These are phyloP conservation scores for Rhynchosporium graminicola DNA, from an alignment of 2,329 filamentous ascomycete genomes.

Conservation along the genomic window DNA sequence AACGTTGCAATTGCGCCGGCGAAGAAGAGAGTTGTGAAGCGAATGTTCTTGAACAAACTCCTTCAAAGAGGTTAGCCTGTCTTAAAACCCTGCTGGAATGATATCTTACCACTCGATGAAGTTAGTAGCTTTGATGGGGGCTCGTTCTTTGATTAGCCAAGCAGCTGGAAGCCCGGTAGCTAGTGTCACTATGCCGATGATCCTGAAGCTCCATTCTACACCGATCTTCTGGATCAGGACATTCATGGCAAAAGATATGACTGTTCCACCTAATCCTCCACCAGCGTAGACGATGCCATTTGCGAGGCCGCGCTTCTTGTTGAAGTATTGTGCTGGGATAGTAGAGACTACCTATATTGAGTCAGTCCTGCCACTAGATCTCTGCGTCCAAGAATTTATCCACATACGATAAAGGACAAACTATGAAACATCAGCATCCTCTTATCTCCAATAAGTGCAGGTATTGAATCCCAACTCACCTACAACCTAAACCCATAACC, in stretches of 20 bases:
- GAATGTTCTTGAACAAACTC: constrained; percentile 53
- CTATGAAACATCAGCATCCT: constrained; percentile 15
- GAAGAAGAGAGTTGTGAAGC: constrained; percentile 55
- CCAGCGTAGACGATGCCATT: constrained; percentile 57
- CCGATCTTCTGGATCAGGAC: constrained; percentile 49
- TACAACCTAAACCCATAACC: constrained; percentile 48
- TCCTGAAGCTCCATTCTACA: constrained; percentile 53
- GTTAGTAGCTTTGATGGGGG: constrained; percentile 42
- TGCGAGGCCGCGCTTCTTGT: constrained; percentile 53
- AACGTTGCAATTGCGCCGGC: constrained; percentile 59
- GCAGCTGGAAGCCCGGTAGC: constrained; percentile 58
- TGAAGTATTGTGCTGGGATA: constrained; percentile 57
- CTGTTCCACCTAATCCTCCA: constrained; percentile 57
- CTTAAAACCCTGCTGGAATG: neutral
- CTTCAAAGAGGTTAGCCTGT: constrained; percentile 34
- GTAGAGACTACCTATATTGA: constrained; percentile 46
- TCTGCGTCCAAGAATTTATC: too few species aligned
- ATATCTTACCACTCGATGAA: constrained; percentile 53
- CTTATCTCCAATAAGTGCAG: neutral
- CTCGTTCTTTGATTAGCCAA: constrained; percentile 52
- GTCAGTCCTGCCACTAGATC: neutral
- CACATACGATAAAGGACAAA: constrained; percentile 33
- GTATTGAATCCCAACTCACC: constrained; percentile 34
- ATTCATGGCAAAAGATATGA: constrained; percentile 52
- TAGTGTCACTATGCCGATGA: constrained; percentile 53